Base-by-base conservation (phyloP, 2,329 filamentous ascomycete species). In the Chalara sp. region DNA sequence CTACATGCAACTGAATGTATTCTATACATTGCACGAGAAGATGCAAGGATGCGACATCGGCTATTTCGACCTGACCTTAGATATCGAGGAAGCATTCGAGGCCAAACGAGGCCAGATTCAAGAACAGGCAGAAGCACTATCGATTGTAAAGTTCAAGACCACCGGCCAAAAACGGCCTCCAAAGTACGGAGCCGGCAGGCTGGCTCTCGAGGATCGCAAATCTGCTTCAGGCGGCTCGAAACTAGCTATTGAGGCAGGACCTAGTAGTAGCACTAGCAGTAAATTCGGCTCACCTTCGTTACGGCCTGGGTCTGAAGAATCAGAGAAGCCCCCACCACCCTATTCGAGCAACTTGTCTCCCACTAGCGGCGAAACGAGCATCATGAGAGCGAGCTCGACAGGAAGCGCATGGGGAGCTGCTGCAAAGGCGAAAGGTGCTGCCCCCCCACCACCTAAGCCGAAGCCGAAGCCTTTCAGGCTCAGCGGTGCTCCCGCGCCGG, bases 1-100 rank as follows among this genome's bases (percentile, higher is more conserved):
- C 73, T 99, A 97, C 76, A 99, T 99, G 93, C 93, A 99, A 70
- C 81, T 99, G 58, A 99, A 99, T 70, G 89, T 99, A 58, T 99
- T 97, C 70, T 99, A 99, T 71, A 99, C 93, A 1, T 77, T 99
- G 49, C 93, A 99, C 68, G 92, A 97, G 71, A 89, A 86, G 71
- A 99, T 99, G 93, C 93, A 99, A 72, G 83, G 80, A 59, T 90
- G 95, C 68, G 91, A 97, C 65, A 99, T 99, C 65, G 90, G 90
- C 55, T 99, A 99, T 72, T 99, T 99, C 69, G 88, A 99, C 68
- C 79, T 99, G 47, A 88, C 87, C 1, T 78, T 88, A 32, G 91
- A 95, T 63, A 86, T 99, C 42, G 89, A 96, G 67, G 92, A 92
- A 57, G 91, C 89, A 10, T 99, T 95, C 67, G 76, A 87, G 63